Conservation (phyloP, 192 early-diverging fungal species). For the Umbelopsis isabellina region DNA sequence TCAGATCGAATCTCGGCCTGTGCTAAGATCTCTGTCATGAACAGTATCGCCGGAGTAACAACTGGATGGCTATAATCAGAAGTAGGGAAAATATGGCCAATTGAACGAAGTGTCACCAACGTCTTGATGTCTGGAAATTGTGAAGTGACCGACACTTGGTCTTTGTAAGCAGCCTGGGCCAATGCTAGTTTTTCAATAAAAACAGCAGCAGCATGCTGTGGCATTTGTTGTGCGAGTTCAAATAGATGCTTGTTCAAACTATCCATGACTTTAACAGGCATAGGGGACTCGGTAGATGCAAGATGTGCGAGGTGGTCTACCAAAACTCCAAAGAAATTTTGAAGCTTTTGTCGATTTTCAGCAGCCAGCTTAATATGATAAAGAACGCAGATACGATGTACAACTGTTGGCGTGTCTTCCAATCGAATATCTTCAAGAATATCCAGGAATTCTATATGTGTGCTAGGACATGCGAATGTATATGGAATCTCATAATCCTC, state of each 20-base stretch:
- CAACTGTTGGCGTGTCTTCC: conserved; percentile 73
- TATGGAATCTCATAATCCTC: conserved; percentile 68
- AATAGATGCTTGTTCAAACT: conserved; percentile 63
- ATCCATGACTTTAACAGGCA: conserved; percentile 53
- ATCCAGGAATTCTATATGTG: conserved; percentile 69
- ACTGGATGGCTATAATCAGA: conserved; percentile 90
- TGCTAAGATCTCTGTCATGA: conserved; percentile 78
- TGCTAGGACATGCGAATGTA: conserved; percentile 81
- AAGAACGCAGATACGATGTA: conserved; percentile 81
- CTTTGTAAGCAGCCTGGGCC: conserved; percentile 49
- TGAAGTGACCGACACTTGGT: conserved; percentile 24
- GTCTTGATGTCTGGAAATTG: conserved; percentile 59
- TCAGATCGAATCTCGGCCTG: conserved; percentile 62
- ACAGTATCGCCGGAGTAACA: conserved; percentile 80
- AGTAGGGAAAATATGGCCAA: conserved; percentile 85
- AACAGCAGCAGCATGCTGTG: conserved; percentile 59
- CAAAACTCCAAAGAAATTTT: conserved; percentile 64
- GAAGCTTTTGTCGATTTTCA: conserved; percentile 79
- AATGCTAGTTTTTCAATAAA: conserved; percentile 57
- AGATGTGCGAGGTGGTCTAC: conserved; percentile 72
- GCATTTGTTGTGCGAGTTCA: conserved; percentile 63
- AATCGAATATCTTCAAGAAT: conserved; percentile 64
- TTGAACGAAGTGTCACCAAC: conserved; percentile 66
- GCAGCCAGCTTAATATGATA: conserved; percentile 83
- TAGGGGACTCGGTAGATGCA: conserved; percentile 58